A percentile compares a stretch with the other conserved stretches of the same genome.
Conservation (phyloP, 1,284 basidiomycete genomes). For the Singerocomus rubriflavus region DNA sequence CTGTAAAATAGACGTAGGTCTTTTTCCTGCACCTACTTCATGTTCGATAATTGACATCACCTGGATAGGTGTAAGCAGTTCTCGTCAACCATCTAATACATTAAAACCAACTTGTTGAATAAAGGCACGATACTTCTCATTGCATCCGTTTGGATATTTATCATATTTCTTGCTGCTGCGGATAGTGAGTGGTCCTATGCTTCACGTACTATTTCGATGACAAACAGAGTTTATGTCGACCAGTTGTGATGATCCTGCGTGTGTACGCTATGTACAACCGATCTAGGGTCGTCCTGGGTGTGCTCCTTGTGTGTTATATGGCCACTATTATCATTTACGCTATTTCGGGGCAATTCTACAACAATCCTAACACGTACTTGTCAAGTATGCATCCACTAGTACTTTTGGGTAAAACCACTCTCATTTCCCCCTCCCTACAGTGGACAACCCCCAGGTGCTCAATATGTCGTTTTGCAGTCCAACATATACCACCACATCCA, state of each 20-base stretch:
- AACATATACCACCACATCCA: not conserved
- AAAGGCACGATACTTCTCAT: slow-evolving; percentile 16
- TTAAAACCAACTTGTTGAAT: not conserved
- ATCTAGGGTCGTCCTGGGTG: slow-evolving; percentile 15
- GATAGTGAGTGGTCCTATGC: slow-evolving; percentile 17
- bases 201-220: not conserved
- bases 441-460: slow-evolving; percentile 11
- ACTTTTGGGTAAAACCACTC: not conserved
- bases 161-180: slow-evolving; percentile 17
- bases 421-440: slow-evolving; percentile 10
- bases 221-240: not conserved
- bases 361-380: slow-evolving; percentile 13
- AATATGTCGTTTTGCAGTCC: slow-evolving; percentile 19
- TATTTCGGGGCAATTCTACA: slow-evolving; percentile 2
- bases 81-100: not conserved
- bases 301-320: slow-evolving; percentile 16
- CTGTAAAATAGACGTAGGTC: slow-evolving; percentile 14
- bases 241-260: slow-evolving; percentile 28
- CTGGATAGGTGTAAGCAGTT: slow-evolving; percentile 18
- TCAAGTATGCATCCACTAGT: slow-evolving; percentile 6
- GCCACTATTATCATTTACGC: slow-evolving; percentile 9
- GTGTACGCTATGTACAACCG: slow-evolving; percentile 25
- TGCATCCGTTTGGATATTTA: slow-evolving; percentile 1
- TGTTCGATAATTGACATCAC: not conserved
- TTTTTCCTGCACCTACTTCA: not conserved